A percentile compares a stretch with the other conserved stretches of the same genome.
These are phyloP conservation scores for Dentipellis fragilis DNA, from an alignment of 768 basidiomycete genomes.

Conservation along the genomic window DNA sequence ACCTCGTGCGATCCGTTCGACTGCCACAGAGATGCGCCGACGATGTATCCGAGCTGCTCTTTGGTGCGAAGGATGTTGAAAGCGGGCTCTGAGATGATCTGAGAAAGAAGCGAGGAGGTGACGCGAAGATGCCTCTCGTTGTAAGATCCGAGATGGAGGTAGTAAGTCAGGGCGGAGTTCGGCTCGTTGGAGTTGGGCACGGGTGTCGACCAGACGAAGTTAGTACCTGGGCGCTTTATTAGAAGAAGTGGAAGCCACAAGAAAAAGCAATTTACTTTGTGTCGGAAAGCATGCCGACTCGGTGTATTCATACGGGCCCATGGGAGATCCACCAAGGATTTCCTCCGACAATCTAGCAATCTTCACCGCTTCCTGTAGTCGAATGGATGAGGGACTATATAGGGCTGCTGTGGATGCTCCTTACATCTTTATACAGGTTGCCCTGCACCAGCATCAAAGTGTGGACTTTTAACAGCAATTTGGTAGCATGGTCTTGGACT, in stretches of 20 bases:
- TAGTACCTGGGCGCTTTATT: conserved; percentile 48
- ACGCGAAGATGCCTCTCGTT: conserved; percentile 58
- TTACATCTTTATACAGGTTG: conserved; percentile 75
- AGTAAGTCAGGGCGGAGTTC: conserved; percentile 84
- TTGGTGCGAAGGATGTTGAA: conserved; percentile 88
- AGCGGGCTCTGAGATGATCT: conserved; percentile 84
- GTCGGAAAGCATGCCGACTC: conserved; percentile 55
- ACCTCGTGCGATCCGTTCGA: conserved; percentile 57
- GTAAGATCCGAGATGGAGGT: conserved; percentile 65
- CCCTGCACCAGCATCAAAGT: conserved; percentile 72
- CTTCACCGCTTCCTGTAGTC: conserved; percentile 57
- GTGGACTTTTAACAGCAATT: conserved; percentile 54
- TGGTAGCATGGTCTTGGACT: conserved; percentile 47
- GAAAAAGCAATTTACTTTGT: conserved; percentile 30
- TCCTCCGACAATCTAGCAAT: conserved; percentile 66
- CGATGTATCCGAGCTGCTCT: conserved; percentile 94
- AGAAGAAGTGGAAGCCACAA: neutral
- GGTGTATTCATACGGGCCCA: conserved; percentile 32
- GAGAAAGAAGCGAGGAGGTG: conserved; percentile 58
- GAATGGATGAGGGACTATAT: neutral
- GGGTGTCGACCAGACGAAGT: conserved; percentile 52
- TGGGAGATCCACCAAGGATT: conserved; percentile 43
- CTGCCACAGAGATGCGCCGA: conserved; percentile 48
- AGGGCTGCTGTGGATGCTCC: conserved; percentile 16
- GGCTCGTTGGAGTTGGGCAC: conserved; percentile 79